Conservation (phyloP, 805 yeast genomes). For the Helenozyma rhizophorensis region DNA sequence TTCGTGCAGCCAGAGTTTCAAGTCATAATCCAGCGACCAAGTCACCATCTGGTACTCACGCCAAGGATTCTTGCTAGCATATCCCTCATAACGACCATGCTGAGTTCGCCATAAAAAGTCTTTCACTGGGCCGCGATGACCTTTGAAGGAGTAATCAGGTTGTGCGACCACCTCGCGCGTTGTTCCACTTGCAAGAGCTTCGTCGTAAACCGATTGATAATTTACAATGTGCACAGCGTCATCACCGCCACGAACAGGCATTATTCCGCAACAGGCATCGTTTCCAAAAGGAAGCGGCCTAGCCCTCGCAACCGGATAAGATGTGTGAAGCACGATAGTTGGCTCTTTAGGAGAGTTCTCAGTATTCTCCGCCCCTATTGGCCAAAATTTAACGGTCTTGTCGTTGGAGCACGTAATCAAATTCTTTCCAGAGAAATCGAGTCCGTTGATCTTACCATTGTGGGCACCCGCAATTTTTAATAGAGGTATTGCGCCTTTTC, state of each 20-base stretch:
- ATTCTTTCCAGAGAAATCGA: slow-evolving; percentile 68
- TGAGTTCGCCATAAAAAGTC: slow-evolving; percentile 83
- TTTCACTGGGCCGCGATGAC: slow-evolving; percentile 79
- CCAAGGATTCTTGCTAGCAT: slow-evolving; percentile 51
- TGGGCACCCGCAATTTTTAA: slow-evolving; percentile 65
- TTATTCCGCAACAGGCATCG: slow-evolving; percentile 67
- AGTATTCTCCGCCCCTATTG: not conserved
- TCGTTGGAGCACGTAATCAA: slow-evolving; percentile 86
- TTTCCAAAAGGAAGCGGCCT: slow-evolving; percentile 85
- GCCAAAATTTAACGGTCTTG: slow-evolving; percentile 52
- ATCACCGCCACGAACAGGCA: slow-evolving; percentile 87
- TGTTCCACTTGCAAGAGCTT: slow-evolving; percentile 20
- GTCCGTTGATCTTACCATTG: slow-evolving; percentile 79
- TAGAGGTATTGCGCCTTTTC: slow-evolving; percentile 78
- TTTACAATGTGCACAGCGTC: slow-evolving; percentile 57
- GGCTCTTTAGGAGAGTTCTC: slow-evolving; percentile 29
- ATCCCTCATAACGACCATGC: slow-evolving; percentile 39
- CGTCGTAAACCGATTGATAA: slow-evolving; percentile 32
- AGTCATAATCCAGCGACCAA: slow-evolving; percentile 83
- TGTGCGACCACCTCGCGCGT: slow-evolving; percentile 21
- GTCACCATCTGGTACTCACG: slow-evolving; percentile 88
- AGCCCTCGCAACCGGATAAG: slow-evolving; percentile 86
- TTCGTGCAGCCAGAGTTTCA: slow-evolving; percentile 71
- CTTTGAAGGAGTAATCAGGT: slow-evolving; percentile 53
- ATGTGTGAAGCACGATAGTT: slow-evolving; percentile 57